phyloP scores from a whole-genome alignment of 441 rosid genomes.

The Brassica hybrid region DNA sequence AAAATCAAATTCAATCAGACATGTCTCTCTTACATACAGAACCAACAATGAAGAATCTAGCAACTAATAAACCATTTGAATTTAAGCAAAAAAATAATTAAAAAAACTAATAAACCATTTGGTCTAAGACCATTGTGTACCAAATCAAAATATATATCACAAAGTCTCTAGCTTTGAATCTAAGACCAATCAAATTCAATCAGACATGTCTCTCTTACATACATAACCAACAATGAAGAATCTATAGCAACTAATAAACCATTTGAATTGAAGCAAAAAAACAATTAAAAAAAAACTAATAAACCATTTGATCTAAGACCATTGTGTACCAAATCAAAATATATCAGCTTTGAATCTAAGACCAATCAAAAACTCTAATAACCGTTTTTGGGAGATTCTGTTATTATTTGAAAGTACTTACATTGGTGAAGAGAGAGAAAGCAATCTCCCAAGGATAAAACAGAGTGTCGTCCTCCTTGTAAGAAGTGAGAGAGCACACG shows the following conservation, averaged over 20 bases:
- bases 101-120: too few species aligned
- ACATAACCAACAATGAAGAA: background rate
- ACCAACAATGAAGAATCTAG: background rate
- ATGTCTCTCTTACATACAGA: background rate
- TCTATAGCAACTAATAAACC: background rate
- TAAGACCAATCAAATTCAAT: too few species aligned
- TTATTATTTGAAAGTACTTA: constrained; percentile 53
- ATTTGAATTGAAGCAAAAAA: too few species aligned
- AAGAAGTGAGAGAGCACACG: constrained; percentile 70
- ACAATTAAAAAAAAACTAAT: too few species aligned
- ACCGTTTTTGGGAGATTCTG: background rate
- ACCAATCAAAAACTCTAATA: background rate
- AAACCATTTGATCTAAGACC: too few species aligned
- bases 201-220: too few species aligned
- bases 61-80: background rate
- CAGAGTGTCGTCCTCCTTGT: constrained; percentile 78
- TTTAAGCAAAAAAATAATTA: too few species aligned
- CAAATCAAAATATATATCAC: too few species aligned
- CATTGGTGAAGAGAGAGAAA: constrained; percentile 81
- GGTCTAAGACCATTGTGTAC: too few species aligned
- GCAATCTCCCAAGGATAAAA: constrained; percentile 96
- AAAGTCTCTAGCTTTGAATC: too few species aligned
- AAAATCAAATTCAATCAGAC: constrained; percentile 1
- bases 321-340: background rate
- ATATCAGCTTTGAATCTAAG: background rate